These are phyloP conservation scores for Polyplosphaeria fusca DNA, from an alignment of 495 filamentous ascomycete species.

Conservation along the genomic window DNA sequence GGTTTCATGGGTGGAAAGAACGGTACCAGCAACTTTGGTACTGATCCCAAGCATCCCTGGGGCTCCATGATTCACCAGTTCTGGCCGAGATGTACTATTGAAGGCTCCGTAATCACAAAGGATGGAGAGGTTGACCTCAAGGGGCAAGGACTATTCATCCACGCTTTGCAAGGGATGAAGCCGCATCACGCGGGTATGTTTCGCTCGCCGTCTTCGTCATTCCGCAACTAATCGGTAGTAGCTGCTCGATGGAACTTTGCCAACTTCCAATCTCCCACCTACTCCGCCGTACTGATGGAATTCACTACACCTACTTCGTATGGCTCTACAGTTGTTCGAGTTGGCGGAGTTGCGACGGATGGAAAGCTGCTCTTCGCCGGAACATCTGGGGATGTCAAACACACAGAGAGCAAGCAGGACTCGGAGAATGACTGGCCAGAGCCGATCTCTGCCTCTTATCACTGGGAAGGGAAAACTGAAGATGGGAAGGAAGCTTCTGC, in stretches of 20 bases:
- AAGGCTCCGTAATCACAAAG: slow-evolving; percentile 81
- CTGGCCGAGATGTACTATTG: slow-evolving; percentile 80
- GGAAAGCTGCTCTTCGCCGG: slow-evolving; percentile 76
- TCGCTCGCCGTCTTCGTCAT: not conserved
- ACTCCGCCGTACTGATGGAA: slow-evolving; percentile 91
- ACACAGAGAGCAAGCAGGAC: slow-evolving; percentile 67
- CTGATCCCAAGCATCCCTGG: slow-evolving; percentile 81
- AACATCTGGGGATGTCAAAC: slow-evolving; percentile 53
- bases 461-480: slow-evolving; percentile 74
- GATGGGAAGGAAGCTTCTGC: slow-evolving; percentile 71
- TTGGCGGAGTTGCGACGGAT: slow-evolving; percentile 77
- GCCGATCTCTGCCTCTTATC: slow-evolving; percentile 68
- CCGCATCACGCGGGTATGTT: slow-evolving; percentile 83
- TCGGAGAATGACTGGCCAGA: slow-evolving; percentile 83
- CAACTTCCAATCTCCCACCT: slow-evolving; percentile 82
- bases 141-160: slow-evolving; percentile 71
- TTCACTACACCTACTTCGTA: slow-evolving; percentile 95
- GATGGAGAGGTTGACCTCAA: slow-evolving; percentile 78
- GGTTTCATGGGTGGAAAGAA: slow-evolving; percentile 85
- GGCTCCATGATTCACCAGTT: slow-evolving; percentile 86
- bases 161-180: slow-evolving; percentile 96
- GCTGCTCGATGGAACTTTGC: slow-evolving; percentile 91
- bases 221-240: slow-evolving; percentile 35
- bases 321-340: slow-evolving; percentile 79
- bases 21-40: slow-evolving; percentile 80